Evolutionary conservation across 2,329 filamentous ascomycete species (phyloP), one percentile per base, ranked within the genome.

Genomic region (Colletotrichum sp.): DNA sequence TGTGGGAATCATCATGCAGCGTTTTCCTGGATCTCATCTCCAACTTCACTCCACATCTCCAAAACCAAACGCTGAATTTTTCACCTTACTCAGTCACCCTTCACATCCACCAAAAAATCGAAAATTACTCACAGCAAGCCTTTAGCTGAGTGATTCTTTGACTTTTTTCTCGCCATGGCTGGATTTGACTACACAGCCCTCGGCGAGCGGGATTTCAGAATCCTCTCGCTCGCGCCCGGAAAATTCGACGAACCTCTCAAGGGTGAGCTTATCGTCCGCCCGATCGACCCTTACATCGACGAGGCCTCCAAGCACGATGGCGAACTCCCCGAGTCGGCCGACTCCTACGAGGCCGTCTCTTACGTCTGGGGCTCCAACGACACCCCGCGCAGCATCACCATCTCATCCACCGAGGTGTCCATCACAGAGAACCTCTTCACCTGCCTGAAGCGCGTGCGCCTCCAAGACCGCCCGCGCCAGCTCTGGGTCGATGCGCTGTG

Each of bases 401-500:
- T 68, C 15, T 26, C 63, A 3, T 66, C 57, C 34, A 21, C 74
- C 18, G 24, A 55, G 10, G 63, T 73, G 8, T 16, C 68, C 73
- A 73, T 76, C 65, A 76, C 76, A 26, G 64, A 76, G 36, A 76
- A 63, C 65, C 52, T 77, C 7, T 62, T 32, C 49, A 62, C 36
- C 65, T 72, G 73, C 69, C 73, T 77, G n/a, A 63, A 44, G 44
- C 76, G 76, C 6, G 39, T 77, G 44, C 73, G 76, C 12, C 72
- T 72, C 64, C 44, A 44, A 5, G 68, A 75, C 36, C 49, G 68
- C 15, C 26, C 64, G 2, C 68, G 77, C 13, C 68, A 71, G 24
- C 59, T 80, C 32, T 80, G 79, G 79, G 76, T 64, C 8, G 79
- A 80, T 21, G 79, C 78, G 30, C 68, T 80, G 4, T 80, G 79